Percentiles rank a stretch among this genome's conserved stretches.
Evolutionary conservation across 2,329 filamentous ascomycete genomes (phyloP).

Genomic region (Ambrosiella xylebori): DNA sequence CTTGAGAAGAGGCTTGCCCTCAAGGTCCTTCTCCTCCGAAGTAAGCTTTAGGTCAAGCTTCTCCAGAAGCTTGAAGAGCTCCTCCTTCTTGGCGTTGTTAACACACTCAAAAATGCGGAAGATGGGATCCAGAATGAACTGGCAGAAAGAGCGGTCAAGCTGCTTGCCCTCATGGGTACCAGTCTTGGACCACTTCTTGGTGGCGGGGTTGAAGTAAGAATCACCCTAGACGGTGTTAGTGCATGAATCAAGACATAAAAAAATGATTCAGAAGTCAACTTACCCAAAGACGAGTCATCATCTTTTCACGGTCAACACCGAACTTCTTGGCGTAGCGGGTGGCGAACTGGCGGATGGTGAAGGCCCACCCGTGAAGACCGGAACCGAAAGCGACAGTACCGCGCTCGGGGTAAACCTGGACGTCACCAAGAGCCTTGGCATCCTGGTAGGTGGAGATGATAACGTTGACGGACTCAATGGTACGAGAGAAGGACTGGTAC

Average conservation of each 20-base stretch:
- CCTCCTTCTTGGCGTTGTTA: slow-evolving; percentile 98
- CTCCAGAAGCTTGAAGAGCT: slow-evolving; percentile 62
- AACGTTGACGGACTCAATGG: slow-evolving; percentile 99
- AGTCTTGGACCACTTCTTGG: slow-evolving; percentile 99
- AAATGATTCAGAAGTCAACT: slow-evolving; percentile 19
- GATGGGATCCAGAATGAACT: slow-evolving; percentile 98
- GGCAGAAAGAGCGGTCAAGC: slow-evolving; percentile 97
- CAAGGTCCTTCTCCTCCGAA: slow-evolving; percentile 73
- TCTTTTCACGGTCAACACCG: slow-evolving; percentile 98
- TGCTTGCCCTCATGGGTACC: slow-evolving; percentile 67
- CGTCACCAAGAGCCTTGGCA: slow-evolving; percentile 76
- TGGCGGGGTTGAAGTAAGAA: slow-evolving; percentile 99
- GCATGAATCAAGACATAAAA: neutral
- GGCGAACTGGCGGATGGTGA: slow-evolving; percentile 97
- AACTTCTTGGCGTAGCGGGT: slow-evolving; percentile 98
- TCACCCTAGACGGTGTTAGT: slow-evolving; percentile 43
- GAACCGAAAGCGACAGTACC: slow-evolving; percentile 98
- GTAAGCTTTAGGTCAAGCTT: slow-evolving; percentile 93
- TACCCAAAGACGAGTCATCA: slow-evolving; percentile 99
- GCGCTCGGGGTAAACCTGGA: slow-evolving; percentile 95
- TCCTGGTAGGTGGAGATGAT: slow-evolving; percentile 98
- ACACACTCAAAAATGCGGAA: slow-evolving; percentile 95
- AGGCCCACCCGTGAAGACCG: slow-evolving; percentile 99
- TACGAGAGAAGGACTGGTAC: slow-evolving; percentile 99
- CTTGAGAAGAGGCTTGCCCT: slow-evolving; percentile 97